Percentiles rank a stretch among this genome's conserved stretches.
phyloP scores from a whole-genome alignment of 2,329 filamentous ascomycete genomes.

The Phialophora tarda region DNA sequence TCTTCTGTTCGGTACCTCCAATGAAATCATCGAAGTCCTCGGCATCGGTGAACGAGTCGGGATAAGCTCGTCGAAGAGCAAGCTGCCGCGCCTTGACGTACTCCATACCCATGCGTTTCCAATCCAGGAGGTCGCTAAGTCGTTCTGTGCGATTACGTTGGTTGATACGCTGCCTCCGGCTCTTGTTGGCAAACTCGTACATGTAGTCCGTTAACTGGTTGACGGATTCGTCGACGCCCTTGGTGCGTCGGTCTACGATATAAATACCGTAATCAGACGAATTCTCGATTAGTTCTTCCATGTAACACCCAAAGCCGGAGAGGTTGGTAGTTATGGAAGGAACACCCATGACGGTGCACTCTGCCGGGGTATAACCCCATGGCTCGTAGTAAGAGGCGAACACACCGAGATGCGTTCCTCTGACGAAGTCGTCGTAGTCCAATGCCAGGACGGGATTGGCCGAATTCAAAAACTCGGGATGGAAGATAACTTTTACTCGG shows the following conservation, averaged over 20 bases:
- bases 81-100: slow-evolving; percentile 97
- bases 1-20: slow-evolving; percentile 90
- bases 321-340: slow-evolving; percentile 98
- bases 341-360: slow-evolving; percentile 98
- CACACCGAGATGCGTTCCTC: slow-evolving; percentile 91
- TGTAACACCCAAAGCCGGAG: slow-evolving; percentile 97
- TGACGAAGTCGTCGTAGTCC: slow-evolving; percentile 98
- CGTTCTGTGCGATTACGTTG: slow-evolving; percentile 96
- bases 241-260: slow-evolving; percentile 93
- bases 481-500: slow-evolving; percentile 96
- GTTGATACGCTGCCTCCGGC: slow-evolving; percentile 95
- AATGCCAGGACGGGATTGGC: slow-evolving; percentile 92
- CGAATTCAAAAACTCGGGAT: slow-evolving; percentile 96
- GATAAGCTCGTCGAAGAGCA: slow-evolving; percentile 89
- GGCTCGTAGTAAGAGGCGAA: slow-evolving; percentile 99
- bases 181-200: slow-evolving; percentile 93
- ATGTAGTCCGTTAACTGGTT: slow-evolving; percentile 92
- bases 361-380: slow-evolving; percentile 92
- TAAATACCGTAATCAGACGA: slow-evolving; percentile 98
- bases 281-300: slow-evolving; percentile 99
- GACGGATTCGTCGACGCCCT: slow-evolving; percentile 95
- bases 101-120: slow-evolving; percentile 99
- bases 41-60: slow-evolving; percentile 75
- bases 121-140: slow-evolving; percentile 91
- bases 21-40: slow-evolving; percentile 90